phyloP scores from a whole-genome alignment of 768 basidiomycete genomes.

The Lactifluus pinguis region DNA sequence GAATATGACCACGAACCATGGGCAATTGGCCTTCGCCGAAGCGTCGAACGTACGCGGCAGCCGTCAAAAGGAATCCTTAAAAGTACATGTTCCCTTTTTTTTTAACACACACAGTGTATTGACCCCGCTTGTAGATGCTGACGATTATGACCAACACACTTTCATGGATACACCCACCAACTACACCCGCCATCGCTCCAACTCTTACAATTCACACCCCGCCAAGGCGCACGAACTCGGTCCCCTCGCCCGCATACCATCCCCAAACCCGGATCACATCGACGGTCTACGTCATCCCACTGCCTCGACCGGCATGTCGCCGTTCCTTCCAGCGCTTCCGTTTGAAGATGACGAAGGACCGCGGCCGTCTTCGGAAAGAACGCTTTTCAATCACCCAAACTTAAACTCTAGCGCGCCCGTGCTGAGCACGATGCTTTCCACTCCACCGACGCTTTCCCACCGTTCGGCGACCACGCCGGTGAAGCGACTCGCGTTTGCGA shows the following conservation, averaged over 20 bases:
- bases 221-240: conserved; percentile 51
- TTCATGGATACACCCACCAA: conserved; percentile 39
- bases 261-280: conserved; percentile 78
- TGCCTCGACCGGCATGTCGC: conserved; percentile 16
- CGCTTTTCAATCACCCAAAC: conserved; percentile 64
- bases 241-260: conserved; percentile 73
- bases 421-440: conserved; percentile 47
- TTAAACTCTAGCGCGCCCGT: conserved; percentile 85
- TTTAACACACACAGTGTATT: neutral
- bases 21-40: conserved; percentile 66
- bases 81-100: conserved; percentile 34
- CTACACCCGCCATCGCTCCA: conserved; percentile 56
- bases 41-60: conserved; percentile 52
- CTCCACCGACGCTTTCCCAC: conserved; percentile 50
- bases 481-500: conserved; percentile 82
- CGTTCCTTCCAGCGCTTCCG: conserved; percentile 47
- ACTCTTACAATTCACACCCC: conserved; percentile 63
- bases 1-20: conserved; percentile 60
- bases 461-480: conserved; percentile 61
- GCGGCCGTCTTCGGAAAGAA: conserved; percentile 36
- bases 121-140: conserved; percentile 45
- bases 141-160: conserved; percentile 54
- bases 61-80: conserved; percentile 88
- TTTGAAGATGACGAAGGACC: conserved; percentile 38
- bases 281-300: conserved; percentile 69